Evolutionary conservation across 2,329 filamentous ascomycete species (phyloP).

Genomic region (Leptographium galeiforme): DNA sequence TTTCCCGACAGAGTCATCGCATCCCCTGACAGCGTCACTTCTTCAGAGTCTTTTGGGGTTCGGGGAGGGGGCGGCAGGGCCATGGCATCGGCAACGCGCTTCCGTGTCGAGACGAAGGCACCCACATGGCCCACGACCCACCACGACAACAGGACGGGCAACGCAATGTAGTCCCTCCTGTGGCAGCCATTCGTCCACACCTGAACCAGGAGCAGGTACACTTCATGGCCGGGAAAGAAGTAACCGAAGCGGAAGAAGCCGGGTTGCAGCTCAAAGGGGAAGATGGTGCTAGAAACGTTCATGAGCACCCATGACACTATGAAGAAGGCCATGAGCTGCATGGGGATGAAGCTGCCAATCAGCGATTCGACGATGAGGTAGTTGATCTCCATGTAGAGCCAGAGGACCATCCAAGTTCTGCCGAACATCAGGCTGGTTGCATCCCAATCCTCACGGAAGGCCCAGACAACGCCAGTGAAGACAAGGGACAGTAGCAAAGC

Average conservation of each 20-base stretch:
- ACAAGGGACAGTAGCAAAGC: conserved; percentile 22
- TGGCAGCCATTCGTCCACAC: conserved; percentile 29
- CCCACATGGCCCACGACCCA: conserved; percentile 13
- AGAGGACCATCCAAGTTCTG: conserved; percentile 18
- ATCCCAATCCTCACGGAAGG: conserved; percentile 26
- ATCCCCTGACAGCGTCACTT: neutral
- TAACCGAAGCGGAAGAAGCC: conserved; percentile 26
- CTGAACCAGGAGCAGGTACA: conserved; percentile 25
- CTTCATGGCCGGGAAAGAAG: conserved; percentile 24
- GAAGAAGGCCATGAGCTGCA: neutral
- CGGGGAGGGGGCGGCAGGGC: neutral
- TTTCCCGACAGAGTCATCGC: neutral
- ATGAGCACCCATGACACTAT: conserved; percentile 27
- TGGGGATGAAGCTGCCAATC: neutral
- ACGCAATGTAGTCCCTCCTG: conserved; percentile 21
- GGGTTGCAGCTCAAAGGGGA: conserved; percentile 27
- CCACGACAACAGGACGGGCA: conserved; percentile 29
- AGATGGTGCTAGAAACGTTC: conserved; percentile 27
- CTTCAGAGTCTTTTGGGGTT: neutral
- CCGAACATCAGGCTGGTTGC: conserved; percentile 19
- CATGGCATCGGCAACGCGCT: neutral
- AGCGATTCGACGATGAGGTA: neutral
- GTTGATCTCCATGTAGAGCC: conserved; percentile 18
- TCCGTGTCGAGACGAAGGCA: neutral
- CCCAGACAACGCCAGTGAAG: conserved; percentile 29